Evolutionary conservation across 2,329 filamentous ascomycete species (phyloP).

Genomic region (Curvularia lunata): DNA sequence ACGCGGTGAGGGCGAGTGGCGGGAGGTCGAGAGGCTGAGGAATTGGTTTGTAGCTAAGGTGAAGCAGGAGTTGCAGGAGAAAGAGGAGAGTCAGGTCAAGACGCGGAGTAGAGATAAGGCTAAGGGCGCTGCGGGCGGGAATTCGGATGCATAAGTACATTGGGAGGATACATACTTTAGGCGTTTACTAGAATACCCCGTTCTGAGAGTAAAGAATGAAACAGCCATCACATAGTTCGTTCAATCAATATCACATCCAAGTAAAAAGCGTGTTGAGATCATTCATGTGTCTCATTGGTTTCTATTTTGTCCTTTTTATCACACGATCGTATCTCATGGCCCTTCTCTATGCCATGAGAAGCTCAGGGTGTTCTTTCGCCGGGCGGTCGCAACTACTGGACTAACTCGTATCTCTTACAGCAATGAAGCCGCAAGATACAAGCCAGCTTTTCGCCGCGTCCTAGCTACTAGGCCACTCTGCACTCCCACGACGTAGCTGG

Average conservation of each 20-base stretch:
- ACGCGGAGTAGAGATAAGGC: slow-evolving; percentile 25
- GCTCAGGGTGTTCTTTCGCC: slow-evolving; percentile 3
- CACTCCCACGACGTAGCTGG: slow-evolving; percentile 2
- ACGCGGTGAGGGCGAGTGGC: slow-evolving; percentile 54
- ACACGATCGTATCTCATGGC: slow-evolving; percentile 23
- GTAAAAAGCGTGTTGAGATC: slow-evolving; percentile 19
- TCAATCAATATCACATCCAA: slow-evolving; percentile 9
- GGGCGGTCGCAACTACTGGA: slow-evolving; percentile 6
- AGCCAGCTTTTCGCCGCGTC: slow-evolving; percentile 1
- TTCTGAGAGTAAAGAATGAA: neutral
- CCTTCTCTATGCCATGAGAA: slow-evolving; percentile 1
- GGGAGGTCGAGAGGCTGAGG: slow-evolving; percentile 49
- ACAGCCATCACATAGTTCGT: neutral
- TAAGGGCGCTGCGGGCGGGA: slow-evolving; percentile 4
- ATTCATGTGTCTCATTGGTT: slow-evolving; percentile 34
- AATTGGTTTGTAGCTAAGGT: slow-evolving; percentile 47
- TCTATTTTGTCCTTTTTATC: slow-evolving; percentile 25
- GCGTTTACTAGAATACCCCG: neutral
- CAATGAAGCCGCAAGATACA: neutral
- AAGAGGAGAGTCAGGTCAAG: slow-evolving; percentile 19
- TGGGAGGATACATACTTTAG: neutral
- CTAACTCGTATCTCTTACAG: neutral
- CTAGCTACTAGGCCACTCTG: slow-evolving; percentile 11
- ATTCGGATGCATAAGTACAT: neutral
- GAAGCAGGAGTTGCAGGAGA: slow-evolving; percentile 23